Evolutionary conservation across 805 yeast genomes (phyloP).

Genomic region (Saturnispora kantuleensis): DNA sequence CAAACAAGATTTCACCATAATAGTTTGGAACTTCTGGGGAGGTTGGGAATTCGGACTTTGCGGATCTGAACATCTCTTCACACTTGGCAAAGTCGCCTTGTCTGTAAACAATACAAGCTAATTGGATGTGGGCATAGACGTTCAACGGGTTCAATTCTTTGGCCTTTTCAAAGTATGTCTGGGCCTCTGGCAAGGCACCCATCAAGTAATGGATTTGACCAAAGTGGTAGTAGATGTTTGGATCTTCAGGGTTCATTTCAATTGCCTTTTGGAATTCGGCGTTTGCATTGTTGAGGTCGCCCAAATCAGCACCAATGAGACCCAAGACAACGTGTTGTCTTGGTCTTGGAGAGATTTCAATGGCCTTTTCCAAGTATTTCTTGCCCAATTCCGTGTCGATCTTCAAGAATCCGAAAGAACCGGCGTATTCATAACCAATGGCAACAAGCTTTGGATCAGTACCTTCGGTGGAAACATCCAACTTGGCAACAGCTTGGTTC

Average conservation of each 20-base stretch:
- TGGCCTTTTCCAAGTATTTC: slow-evolving; percentile 51
- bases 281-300: slow-evolving; percentile 49
- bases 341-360: slow-evolving; percentile 62
- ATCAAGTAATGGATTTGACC: slow-evolving; percentile 86
- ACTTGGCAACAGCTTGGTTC: slow-evolving; percentile 45
- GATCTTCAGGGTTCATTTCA: slow-evolving; percentile 53
- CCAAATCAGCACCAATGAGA: slow-evolving; percentile 71
- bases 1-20: slow-evolving; percentile 88
- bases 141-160: slow-evolving; percentile 64
- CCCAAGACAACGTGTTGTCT: slow-evolving; percentile 79
- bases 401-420: slow-evolving; percentile 76
- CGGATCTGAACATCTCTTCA: slow-evolving; percentile 53
- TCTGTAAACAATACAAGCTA: slow-evolving; percentile 87
- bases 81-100: slow-evolving; percentile 52
- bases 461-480: slow-evolving; percentile 24
- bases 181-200: slow-evolving; percentile 64
- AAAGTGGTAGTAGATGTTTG: slow-evolving; percentile 86
- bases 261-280: slow-evolving; percentile 65
- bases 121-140: slow-evolving; percentile 80
- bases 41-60: slow-evolving; percentile 68
- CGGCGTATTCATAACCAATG: slow-evolving; percentile 73
- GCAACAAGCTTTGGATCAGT: slow-evolving; percentile 39
- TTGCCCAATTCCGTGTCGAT: slow-evolving; percentile 60
- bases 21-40: slow-evolving; percentile 90
- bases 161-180: slow-evolving; percentile 64